These are phyloP conservation scores for Boletus pseudo-olivaceus DNA, from an alignment of 768 basidiomycete species.

Conservation along the genomic window DNA sequence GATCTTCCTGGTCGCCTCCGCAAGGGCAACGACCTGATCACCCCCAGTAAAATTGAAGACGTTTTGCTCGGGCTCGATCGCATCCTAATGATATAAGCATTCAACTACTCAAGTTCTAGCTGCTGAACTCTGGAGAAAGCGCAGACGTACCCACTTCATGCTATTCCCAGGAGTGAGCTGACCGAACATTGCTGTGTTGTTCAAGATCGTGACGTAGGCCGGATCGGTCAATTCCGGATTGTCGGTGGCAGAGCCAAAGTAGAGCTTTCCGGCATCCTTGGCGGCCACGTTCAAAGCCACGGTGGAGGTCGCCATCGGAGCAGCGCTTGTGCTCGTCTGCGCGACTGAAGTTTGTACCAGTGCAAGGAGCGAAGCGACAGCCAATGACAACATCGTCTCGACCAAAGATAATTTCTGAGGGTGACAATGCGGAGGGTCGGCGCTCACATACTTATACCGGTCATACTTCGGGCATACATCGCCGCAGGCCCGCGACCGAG, in stretches of 20 bases:
- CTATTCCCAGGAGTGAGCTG: slow-evolving; percentile 20
- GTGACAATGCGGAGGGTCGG: neutral
- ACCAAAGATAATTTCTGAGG: neutral
- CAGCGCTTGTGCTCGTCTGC: neutral
- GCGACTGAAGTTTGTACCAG: neutral
- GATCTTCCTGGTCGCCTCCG: slow-evolving; percentile 17
- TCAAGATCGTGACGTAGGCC: slow-evolving; percentile 9
- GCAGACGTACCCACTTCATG: slow-evolving; percentile 20
- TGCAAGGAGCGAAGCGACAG: slow-evolving; percentile 5
- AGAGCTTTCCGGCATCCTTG: slow-evolving; percentile 39
- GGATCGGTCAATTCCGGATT: slow-evolving; percentile 42
- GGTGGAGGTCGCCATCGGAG: neutral
- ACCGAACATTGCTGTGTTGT: slow-evolving; percentile 12
- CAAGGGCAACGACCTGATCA: slow-evolving; percentile 20
- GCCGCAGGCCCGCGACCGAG: too few species aligned
- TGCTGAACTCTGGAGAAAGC: neutral
- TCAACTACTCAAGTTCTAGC: neutral
- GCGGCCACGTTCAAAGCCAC: slow-evolving; percentile 35
- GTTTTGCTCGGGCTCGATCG: slow-evolving; percentile 23
- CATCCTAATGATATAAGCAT: slow-evolving; percentile 4
- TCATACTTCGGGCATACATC: too few species aligned
- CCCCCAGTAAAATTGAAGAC: slow-evolving; percentile 21
- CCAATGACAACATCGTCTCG: neutral
- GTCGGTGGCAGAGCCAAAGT: slow-evolving; percentile 49
- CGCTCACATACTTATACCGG: too few species aligned